Evolutionary conservation across 2,329 filamentous ascomycete species (phyloP).

Genomic region (Colletotrichum aenigma): DNA sequence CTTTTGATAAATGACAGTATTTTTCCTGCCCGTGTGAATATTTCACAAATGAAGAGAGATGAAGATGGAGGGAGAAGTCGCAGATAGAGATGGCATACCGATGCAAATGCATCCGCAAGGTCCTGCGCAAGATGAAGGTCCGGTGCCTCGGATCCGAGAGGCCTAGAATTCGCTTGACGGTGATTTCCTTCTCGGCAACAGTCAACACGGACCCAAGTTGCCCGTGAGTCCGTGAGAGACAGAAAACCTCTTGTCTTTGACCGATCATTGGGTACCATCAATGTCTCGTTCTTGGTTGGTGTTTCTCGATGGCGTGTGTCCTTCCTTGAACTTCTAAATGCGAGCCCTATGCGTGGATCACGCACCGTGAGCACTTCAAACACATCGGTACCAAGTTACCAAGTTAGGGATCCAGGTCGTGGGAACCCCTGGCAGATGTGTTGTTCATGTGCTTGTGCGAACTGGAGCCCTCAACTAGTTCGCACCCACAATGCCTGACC

Average conservation of each 20-base stretch:
- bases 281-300: not conserved
- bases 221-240: not conserved
- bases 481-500: not conserved
- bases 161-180: not conserved
- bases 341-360: not conserved
- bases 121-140: not conserved
- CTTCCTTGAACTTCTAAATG: not conserved
- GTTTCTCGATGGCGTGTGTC: not conserved
- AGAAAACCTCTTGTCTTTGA: not conserved
- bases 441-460: not conserved
- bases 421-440: not conserved
- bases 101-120: not conserved
- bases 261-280: not conserved
- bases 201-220: not conserved
- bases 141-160: not conserved
- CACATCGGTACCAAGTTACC: not conserved
- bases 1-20: not conserved
- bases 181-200: not conserved
- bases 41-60: not conserved
- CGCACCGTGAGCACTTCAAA: not conserved
- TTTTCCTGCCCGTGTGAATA: not conserved
- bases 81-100: not conserved
- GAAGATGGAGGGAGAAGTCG: not conserved
- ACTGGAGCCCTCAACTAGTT: not conserved
- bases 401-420: not conserved